Conservation (phyloP, 495 filamentous ascomycete genomes). For the Lindgomyces ingoldianus region DNA sequence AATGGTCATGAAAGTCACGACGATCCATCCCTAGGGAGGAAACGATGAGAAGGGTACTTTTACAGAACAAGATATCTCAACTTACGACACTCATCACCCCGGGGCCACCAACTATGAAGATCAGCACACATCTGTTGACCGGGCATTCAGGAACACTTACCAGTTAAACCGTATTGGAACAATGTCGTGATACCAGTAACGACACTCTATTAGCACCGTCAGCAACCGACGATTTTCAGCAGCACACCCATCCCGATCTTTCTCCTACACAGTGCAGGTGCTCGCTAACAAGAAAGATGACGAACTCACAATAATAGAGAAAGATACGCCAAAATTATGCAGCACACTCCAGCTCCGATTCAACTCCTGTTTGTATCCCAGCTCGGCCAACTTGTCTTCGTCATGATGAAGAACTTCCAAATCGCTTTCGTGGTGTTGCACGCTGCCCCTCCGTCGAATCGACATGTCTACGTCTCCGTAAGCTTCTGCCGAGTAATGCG, state of each 20-base stretch:
- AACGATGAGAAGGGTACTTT: not conserved
- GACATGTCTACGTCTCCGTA: not conserved
- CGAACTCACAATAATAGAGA: slow-evolving; percentile 62
- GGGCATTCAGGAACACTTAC: not conserved
- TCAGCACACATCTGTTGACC: not conserved
- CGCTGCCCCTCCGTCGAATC: not conserved
- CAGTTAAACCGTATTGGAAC: slow-evolving; percentile 38
- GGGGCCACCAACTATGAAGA: slow-evolving; percentile 54
- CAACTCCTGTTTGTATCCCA: slow-evolving; percentile 66
- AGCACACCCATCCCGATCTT: not conserved
- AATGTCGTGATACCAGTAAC: slow-evolving; percentile 63
- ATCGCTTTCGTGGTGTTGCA: not conserved
- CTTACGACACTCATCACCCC: slow-evolving; percentile 49
- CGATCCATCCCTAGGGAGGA: slow-evolving; percentile 1
- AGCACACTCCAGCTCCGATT: slow-evolving; percentile 61
- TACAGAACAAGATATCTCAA: not conserved
- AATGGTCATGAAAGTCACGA: slow-evolving; percentile 57
- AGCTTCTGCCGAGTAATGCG: not conserved
- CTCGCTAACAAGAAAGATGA: not conserved
- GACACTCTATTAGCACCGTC: slow-evolving; percentile 50
- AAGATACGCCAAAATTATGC: slow-evolving; percentile 67
- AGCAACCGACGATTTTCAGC: not conserved
- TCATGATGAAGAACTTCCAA: slow-evolving; percentile 42
- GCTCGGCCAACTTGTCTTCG: slow-evolving; percentile 57
- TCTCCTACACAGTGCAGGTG: not conserved